Evolutionary conservation across 768 basidiomycete genomes (phyloP).

Genomic region (Pulveroboletus frians): DNA sequence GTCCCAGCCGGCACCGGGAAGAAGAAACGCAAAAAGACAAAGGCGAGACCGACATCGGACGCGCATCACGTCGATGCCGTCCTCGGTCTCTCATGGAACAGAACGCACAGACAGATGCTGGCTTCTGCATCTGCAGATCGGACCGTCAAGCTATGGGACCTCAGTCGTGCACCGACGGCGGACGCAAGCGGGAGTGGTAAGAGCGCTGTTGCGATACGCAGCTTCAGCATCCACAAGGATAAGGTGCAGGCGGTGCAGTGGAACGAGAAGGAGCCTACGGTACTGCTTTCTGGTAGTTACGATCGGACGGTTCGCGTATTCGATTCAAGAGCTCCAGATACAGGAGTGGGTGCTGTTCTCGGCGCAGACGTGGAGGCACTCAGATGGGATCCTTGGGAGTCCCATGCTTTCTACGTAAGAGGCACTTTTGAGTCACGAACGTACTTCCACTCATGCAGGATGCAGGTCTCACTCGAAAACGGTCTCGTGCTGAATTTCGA

Average conservation of each 20-base stretch:
- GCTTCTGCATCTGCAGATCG: slow-evolving; percentile 91
- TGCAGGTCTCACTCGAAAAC: slow-evolving; percentile 88
- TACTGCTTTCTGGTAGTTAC: slow-evolving; percentile 88
- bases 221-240: slow-evolving; percentile 82
- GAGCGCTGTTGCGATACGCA: slow-evolving; percentile 61
- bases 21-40: slow-evolving; percentile 89
- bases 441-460: neutral
- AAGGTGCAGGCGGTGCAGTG: slow-evolving; percentile 97
- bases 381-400: slow-evolving; percentile 95
- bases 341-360: slow-evolving; percentile 78
- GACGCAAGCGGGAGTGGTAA: slow-evolving; percentile 42
- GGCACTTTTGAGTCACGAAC: neutral
- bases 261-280: slow-evolving; percentile 85
- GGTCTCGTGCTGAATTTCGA: slow-evolving; percentile 92
- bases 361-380: slow-evolving; percentile 93
- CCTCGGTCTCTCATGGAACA: slow-evolving; percentile 92
- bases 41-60: slow-evolving; percentile 53
- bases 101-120: slow-evolving; percentile 79
- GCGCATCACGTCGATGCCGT: slow-evolving; percentile 92
- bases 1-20: slow-evolving; percentile 86
- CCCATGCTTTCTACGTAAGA: slow-evolving; percentile 78
- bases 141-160: slow-evolving; percentile 97
- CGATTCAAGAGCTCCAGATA: slow-evolving; percentile 79
- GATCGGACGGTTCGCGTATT: slow-evolving; percentile 94
- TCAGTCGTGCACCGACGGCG: slow-evolving; percentile 59